Base-by-base conservation (phyloP, 2,329 filamentous ascomycete species). In the Cladophialophora carrionii region DNA sequence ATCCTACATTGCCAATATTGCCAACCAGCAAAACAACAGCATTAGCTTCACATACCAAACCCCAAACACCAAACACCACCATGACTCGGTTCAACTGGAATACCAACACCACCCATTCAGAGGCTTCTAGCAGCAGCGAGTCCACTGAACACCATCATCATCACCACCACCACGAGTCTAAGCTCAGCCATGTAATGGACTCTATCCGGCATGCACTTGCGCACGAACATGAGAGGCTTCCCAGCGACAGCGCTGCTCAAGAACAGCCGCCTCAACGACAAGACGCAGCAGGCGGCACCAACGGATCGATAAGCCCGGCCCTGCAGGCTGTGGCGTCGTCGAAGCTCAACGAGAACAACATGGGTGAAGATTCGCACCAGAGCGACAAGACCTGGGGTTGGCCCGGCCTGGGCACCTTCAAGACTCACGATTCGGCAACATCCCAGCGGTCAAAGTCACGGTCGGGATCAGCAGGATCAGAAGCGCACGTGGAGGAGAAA, bases 291-390 rank as follows among this genome's bases (percentile, higher is more conserved):
- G 14, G 31, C 31, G 24, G 49, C 32, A 64, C 41, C 52, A 57
- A 64, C 20, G 62, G 59, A 8, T 65, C 66, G 9, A 46, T 64
- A 43, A 69, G 64, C 51, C 67, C 67, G 9, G 57, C 67, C 1
- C n/a, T 69, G n/a, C 57, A 69, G 56, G 67, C 67, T 10, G 58
- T 55, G n/a, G 55, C 58, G 49, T 56, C 49, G 14, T 65, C 53
- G 6, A 57, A 67, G 22, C 51, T 63, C 54, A 67, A 69, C 46
- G 67, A 69, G 57, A 69, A 69, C 53, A 65, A 64, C 49, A 69
- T 69, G 67, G 67, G 67, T 12, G 54, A 49, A 48, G 48, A 61
- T 24, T 69, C 67, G n/a, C 64, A 69, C 29, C 41, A 61, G 57
- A n/a, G 14, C 26, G 31, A 51, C n/a, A 43, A 63, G 48, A 59